Evolutionary conservation across 1,284 basidiomycete species (phyloP).

Genomic region (Sanguinoderma infundibulare): DNA sequence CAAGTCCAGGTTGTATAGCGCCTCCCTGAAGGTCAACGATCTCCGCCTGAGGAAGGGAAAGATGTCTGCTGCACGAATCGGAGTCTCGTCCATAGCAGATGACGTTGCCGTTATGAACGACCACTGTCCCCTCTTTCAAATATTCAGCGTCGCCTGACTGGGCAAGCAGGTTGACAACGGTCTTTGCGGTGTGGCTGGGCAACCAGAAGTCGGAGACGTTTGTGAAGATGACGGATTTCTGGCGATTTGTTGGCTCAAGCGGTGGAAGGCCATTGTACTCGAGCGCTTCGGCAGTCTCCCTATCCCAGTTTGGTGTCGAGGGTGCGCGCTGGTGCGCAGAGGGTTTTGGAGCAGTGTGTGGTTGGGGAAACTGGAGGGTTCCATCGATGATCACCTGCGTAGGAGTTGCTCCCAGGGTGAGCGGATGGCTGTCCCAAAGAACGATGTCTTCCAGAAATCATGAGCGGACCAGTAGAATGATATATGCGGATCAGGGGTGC

Average conservation of each 20-base stretch:
- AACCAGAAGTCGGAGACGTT: constrained; percentile 57
- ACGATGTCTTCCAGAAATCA: constrained; percentile 67
- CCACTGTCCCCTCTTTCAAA: constrained; percentile 31
- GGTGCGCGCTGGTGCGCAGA: constrained; percentile 54
- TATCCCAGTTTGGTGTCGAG: constrained; percentile 63
- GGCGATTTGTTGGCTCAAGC: constrained; percentile 44
- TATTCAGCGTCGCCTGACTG: background rate
- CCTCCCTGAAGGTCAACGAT: constrained; percentile 42
- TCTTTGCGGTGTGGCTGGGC: background rate
- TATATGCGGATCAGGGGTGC: background rate
- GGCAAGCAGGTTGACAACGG: constrained; percentile 27
- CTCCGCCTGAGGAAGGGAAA: constrained; percentile 34
- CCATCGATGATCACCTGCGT: constrained; percentile 75
- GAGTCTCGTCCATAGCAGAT: constrained; percentile 42
- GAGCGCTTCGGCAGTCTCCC: constrained; percentile 58
- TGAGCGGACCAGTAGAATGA: background rate
- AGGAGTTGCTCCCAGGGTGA: constrained; percentile 74
- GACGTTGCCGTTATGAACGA: constrained; percentile 48
- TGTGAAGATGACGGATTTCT: constrained; percentile 53
- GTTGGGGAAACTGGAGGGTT: constrained; percentile 55
- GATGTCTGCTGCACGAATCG: constrained; percentile 17
- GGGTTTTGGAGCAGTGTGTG: constrained; percentile 52
- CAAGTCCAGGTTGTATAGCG: constrained; percentile 47
- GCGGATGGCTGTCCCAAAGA: constrained; percentile 88
- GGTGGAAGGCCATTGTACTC: constrained; percentile 70